Evolutionary conservation across 495 filamentous ascomycete species (phyloP).

Genomic region (Hypoxylon rickii): DNA sequence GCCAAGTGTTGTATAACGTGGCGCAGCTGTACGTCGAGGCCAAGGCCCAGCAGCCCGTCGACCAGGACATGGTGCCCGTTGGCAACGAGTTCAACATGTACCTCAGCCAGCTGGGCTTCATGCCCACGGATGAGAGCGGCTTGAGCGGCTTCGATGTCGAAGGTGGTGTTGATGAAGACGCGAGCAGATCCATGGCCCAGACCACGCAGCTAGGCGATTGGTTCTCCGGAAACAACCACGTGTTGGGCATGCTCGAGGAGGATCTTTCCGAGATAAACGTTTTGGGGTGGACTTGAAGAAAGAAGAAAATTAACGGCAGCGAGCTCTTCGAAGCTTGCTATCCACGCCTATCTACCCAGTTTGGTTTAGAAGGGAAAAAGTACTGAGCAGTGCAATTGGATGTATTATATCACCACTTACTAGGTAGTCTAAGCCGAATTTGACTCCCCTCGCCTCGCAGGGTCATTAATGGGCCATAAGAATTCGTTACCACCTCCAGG

Average conservation of each 20-base stretch:
- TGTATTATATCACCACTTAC: too few relatives aligned
- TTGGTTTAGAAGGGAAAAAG: too few relatives aligned
- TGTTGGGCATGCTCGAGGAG: constrained; percentile 66
- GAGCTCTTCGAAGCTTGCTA: too few relatives aligned
- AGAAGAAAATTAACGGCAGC: too few relatives aligned
- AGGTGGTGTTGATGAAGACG: constrained; percentile 3
- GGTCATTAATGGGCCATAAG: too few relatives aligned
- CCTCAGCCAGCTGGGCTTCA: constrained; percentile 65
- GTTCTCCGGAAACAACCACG: constrained; percentile 69
- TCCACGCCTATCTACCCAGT: too few relatives aligned
- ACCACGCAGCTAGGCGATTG: constrained; percentile 63
- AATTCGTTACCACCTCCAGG: too few relatives aligned
- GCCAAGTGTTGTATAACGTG: constrained; percentile 63
- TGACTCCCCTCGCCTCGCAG: too few relatives aligned
- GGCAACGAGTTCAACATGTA: constrained; percentile 69
- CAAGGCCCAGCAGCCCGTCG: constrained; percentile 53
- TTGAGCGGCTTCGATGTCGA: not conserved
- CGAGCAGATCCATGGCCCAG: constrained; percentile 37
- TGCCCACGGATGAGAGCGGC: constrained; percentile 47
- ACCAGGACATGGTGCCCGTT: constrained; percentile 52
- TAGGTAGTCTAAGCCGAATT: too few relatives aligned
- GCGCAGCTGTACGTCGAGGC: constrained; percentile 66
- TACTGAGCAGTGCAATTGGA: too few relatives aligned
- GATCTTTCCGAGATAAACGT: constrained; percentile 60
- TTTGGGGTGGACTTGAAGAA: constrained; percentile 39